A percentile compares a stretch with the other conserved stretches of the same genome.
Evolutionary conservation across 2,329 filamentous ascomycete species (phyloP).

Genomic region (Nakataea oryzae): DNA sequence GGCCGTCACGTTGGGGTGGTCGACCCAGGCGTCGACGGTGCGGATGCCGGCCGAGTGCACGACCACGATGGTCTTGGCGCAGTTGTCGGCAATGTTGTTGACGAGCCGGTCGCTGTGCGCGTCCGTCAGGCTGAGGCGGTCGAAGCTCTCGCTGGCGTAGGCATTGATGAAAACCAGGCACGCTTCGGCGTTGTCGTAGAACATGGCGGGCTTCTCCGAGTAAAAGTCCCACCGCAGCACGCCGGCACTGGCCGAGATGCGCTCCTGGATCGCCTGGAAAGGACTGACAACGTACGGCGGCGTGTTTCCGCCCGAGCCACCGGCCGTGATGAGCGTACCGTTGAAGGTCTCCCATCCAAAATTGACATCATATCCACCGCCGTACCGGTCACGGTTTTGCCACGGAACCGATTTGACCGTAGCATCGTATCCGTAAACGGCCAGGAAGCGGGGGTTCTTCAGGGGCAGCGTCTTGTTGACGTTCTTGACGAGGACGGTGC

Average conservation of each 20-base stretch:
- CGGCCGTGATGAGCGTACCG: slow-evolving; percentile 41
- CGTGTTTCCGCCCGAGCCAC: slow-evolving; percentile 38
- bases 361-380: slow-evolving; percentile 27
- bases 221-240: slow-evolving; percentile 47
- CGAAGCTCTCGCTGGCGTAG: slow-evolving; percentile 69
- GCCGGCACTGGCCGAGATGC: slow-evolving; percentile 41
- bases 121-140: slow-evolving; percentile 57
- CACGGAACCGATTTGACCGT: slow-evolving; percentile 25
- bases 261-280: slow-evolving; percentile 45
- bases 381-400: slow-evolving; percentile 33
- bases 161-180: slow-evolving; percentile 58
- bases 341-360: slow-evolving; percentile 39
- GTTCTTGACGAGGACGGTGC: slow-evolving; percentile 53
- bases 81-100: slow-evolving; percentile 38
- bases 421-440: slow-evolving; percentile 57
- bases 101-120: slow-evolving; percentile 54
- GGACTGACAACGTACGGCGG: slow-evolving; percentile 38
- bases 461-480: slow-evolving; percentile 46
- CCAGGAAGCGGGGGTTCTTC: slow-evolving; percentile 34
- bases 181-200: slow-evolving; percentile 42
- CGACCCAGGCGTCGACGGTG: slow-evolving; percentile 48
- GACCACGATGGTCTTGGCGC: slow-evolving; percentile 50
- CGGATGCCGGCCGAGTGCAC: slow-evolving; percentile 54
- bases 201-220: slow-evolving; percentile 26
- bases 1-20: slow-evolving; percentile 49